Base-by-base conservation (phyloP, 2,329 filamentous ascomycete species). In the Ophiostoma perfectum region DNA sequence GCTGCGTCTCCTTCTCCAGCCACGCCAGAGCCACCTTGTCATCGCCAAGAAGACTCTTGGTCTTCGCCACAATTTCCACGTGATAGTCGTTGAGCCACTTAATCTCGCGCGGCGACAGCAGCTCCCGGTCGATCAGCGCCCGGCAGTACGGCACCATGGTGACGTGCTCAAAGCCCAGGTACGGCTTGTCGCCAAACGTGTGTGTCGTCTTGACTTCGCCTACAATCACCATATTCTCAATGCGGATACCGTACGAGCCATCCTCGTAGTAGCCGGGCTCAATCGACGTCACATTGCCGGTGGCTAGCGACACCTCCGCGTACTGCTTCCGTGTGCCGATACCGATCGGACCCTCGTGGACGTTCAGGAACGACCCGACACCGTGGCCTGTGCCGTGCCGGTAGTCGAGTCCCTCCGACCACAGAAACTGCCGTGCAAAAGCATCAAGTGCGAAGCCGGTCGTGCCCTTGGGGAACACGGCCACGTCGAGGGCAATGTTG, bases 261-360 rank as follows among this genome's bases (percentile, higher is more conserved):
- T 99, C 95, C 78, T 98, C 93, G 77, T 99, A 99, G 80, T 93
- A 99, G 42, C 95, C 95, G 1, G 95, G 95, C 78, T 99, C 93
- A 75, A 97, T 93, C 1, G 94, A 98, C 67, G 98, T 87, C 55
- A 99, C 94, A 74, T 99, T 97, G 62, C 95, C 95, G n/a, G 92
- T 84, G 0, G 92, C 87, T 42, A 99, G 83, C 0, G 95, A 85
- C 5, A 98, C 93, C 76, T 99, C 95, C 0, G 92, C 90, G 76
- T 94, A 97, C 74, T 96, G 91, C 52, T 96, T 87, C 62, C 95
- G 86, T 9, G 93, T 97, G 41, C 95, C 95, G 70, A 99, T 96
- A 27, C 95, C 95, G 71, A 99, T 96, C 1, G 95, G 95, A 0
- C 95, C 95, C 80, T 99, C 95, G 76, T 99, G 95, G 0, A 99